phyloP scores from a whole-genome alignment of 1,284 basidiomycete species.

The Papiliotrema laurentii region DNA sequence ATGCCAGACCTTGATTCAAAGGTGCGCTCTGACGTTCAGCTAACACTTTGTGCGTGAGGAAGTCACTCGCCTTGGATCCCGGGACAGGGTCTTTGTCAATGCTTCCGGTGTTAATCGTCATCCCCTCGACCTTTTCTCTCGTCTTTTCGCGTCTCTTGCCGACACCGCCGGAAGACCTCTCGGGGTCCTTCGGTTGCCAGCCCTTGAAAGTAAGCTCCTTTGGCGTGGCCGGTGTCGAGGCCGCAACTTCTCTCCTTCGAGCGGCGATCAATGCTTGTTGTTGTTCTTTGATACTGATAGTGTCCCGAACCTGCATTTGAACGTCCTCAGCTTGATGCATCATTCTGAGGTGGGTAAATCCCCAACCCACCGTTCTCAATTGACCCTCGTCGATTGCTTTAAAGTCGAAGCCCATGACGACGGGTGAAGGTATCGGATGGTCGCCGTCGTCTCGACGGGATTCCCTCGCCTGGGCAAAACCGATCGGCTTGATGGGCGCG shows the following conservation, averaged over 20 bases:
- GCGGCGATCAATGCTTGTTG: slow-evolving; percentile 45
- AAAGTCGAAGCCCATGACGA: slow-evolving; percentile 47
- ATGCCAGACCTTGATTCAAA: slow-evolving; percentile 34
- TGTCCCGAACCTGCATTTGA: slow-evolving; percentile 38
- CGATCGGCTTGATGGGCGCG: slow-evolving; percentile 39
- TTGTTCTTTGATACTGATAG: slow-evolving; percentile 44
- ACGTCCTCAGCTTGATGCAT: slow-evolving; percentile 16
- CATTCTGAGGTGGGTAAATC: neutral
- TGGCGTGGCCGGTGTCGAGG: slow-evolving; percentile 32
- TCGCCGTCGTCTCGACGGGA: slow-evolving; percentile 27
- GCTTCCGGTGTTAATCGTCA: slow-evolving; percentile 37
- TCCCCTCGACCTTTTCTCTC: slow-evolving; percentile 40
- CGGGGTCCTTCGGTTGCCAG: slow-evolving; percentile 38
- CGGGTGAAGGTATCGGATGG: slow-evolving; percentile 33
- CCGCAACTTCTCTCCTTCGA: slow-evolving; percentile 30
- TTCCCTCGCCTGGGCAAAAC: slow-evolving; percentile 38
- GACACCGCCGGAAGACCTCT: slow-evolving; percentile 26
- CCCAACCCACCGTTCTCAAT: slow-evolving; percentile 38
- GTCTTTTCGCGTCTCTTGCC: slow-evolving; percentile 42
- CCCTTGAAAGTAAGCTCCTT: slow-evolving; percentile 43
- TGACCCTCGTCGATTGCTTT: slow-evolving; percentile 41
- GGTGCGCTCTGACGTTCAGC: slow-evolving; percentile 36
- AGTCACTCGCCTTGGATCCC: slow-evolving; percentile 33
- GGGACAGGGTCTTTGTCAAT: slow-evolving; percentile 36
- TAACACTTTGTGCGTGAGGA: no score